Base-by-base conservation (phyloP, 163 green algal species). In the Scenedesmus sp. region DNA sequence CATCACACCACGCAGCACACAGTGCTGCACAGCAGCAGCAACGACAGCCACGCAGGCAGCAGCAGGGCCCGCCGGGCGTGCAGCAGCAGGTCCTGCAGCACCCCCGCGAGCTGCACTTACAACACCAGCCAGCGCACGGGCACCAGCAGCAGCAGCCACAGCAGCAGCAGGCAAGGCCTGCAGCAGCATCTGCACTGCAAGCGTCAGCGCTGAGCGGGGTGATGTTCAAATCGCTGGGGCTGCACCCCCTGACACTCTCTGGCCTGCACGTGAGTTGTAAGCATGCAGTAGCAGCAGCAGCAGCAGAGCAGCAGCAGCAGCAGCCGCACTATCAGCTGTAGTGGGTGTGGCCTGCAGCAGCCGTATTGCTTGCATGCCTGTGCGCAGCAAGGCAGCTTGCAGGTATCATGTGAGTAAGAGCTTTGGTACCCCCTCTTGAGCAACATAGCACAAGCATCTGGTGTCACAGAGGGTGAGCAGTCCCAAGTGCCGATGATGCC, bases 161-260 rank as follows among this genome's bases (percentile, higher is more conserved):
- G 79, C 79, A 61, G 78, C 40, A 40, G 40, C 78, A 61, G 78
- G 4, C 40, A 40, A 3, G n/a, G 26, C 68, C 72, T 46, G 53
- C 51, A 43, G 40, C 22, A 65, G 16, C 40, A 46, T 22, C 83
- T 49, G 37, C 51, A 16, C 18, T 18, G 30, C 33, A 46, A 18
- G 51, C 56, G 18, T 85, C 43, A 59, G 89, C 65, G 13, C 53
- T 88, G 33, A 87, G 56, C 44, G 81, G 68, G 12, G 65, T 81
- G 16, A 68, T 90, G 83, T 90, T 92, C 30, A 24, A 24, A 2
- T 81, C 46, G 10, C 42, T 92, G 16, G 46, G 72, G 13, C 44
- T 92, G 33, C 83, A 90, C 53, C 56, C 73, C 13, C 0, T 40
- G 43, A 87, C 76, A 0, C 82, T 85, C 1, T 51, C 30, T 33